Evolutionary conservation across 257 asterid species (phyloP).

Genomic region (Nicotiana undulata): DNA sequence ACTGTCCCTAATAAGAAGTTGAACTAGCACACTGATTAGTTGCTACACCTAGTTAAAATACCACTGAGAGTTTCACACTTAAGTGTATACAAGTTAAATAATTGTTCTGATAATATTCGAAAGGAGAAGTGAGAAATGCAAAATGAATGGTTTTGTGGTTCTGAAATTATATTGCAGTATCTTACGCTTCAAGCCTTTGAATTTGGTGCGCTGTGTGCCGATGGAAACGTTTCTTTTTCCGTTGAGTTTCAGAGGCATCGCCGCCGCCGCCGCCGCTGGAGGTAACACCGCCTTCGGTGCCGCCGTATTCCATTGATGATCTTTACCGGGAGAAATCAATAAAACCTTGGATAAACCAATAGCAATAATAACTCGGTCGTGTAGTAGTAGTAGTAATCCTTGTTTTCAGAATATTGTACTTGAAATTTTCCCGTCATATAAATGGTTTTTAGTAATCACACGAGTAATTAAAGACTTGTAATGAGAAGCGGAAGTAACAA

Average conservation of each 20-base stretch:
- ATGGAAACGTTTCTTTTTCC: slow-evolving; percentile 70
- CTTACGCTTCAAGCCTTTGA: slow-evolving; percentile 80
- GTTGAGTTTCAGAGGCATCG: slow-evolving; percentile 45
- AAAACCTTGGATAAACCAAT: too few species aligned
- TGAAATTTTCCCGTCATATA: too few species aligned
- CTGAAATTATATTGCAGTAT: background rate
- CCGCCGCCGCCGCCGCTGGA: slow-evolving; percentile 39
- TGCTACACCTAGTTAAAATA: background rate
- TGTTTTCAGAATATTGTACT: too few species aligned
- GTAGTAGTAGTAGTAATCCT: background rate
- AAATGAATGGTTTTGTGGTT: too few species aligned
- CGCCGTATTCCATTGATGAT: slow-evolving; percentile 54
- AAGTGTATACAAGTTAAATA: background rate
- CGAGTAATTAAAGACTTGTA: background rate
- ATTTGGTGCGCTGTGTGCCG: slow-evolving; percentile 94
- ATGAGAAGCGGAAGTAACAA: background rate
- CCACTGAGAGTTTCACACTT: background rate
- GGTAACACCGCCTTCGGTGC: slow-evolving; percentile 33
- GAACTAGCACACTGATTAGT: background rate
- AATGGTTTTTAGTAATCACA: background rate
- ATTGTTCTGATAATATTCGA: background rate
- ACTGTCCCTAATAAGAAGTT: background rate
- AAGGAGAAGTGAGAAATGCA: too few species aligned
- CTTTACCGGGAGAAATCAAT: background rate
- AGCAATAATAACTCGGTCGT: background rate